phyloP scores from a whole-genome alignment of 2,329 filamentous ascomycete genomes.

The Pseudonectria buxi region DNA sequence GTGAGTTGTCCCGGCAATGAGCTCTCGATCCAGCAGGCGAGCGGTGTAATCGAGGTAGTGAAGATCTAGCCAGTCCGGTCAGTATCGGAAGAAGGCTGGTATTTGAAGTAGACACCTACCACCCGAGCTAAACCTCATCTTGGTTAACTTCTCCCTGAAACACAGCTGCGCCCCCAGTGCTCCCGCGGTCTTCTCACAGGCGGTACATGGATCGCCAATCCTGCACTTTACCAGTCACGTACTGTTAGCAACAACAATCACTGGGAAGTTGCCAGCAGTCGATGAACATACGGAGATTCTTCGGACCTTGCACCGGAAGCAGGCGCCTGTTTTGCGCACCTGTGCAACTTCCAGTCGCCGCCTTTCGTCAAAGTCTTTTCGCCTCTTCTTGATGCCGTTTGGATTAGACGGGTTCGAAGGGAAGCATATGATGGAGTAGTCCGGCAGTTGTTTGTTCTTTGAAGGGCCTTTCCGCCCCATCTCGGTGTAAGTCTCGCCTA shows the following conservation, averaged over 20 bases:
- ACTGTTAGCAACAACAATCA: slow-evolving; percentile 4
- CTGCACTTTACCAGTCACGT: slow-evolving; percentile 12
- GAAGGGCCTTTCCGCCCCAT: slow-evolving; percentile 4
- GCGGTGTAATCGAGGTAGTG: slow-evolving; percentile 24
- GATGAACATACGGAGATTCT: slow-evolving; percentile 19
- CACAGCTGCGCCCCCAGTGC: slow-evolving; percentile 19
- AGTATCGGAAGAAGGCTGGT: not conserved
- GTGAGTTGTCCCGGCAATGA: slow-evolving; percentile 22
- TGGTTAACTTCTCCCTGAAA: slow-evolving; percentile 21
- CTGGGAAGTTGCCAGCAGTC: not conserved
- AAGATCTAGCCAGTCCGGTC: slow-evolving; percentile 11
- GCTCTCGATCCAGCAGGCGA: slow-evolving; percentile 19
- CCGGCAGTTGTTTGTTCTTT: slow-evolving; percentile 7
- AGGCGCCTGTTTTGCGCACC: slow-evolving; percentile 21
- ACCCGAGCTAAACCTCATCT: slow-evolving; percentile 22
- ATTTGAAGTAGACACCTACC: slow-evolving; percentile 10
- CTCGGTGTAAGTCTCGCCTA: not conserved
- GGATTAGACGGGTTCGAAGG: slow-evolving; percentile 21
- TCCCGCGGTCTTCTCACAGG: slow-evolving; percentile 19
- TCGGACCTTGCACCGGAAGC: slow-evolving; percentile 21
- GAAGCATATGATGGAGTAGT: slow-evolving; percentile 22
- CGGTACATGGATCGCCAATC: slow-evolving; percentile 17
- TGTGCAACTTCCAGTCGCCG: slow-evolving; percentile 20
- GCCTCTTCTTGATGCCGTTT: slow-evolving; percentile 20
- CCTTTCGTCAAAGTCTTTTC: slow-evolving; percentile 20